These are phyloP conservation scores for Peterozyma xylosa DNA, from an alignment of 805 yeast species.

Conservation along the genomic window DNA sequence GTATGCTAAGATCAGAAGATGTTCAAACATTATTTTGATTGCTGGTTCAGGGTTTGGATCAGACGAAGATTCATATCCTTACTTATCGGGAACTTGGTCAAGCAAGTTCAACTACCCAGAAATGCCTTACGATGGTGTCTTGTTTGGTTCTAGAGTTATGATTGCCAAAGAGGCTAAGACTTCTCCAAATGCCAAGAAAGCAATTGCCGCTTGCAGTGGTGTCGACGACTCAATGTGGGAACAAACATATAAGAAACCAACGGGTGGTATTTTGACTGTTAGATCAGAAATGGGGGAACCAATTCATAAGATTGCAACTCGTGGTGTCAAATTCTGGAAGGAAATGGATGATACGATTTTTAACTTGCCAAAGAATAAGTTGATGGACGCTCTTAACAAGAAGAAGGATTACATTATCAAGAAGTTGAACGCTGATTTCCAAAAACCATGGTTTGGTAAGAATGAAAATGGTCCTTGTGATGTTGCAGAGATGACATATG, in stretches of 20 bases:
- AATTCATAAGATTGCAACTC: conserved; percentile 95
- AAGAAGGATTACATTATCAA: conserved; percentile 83
- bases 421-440: conserved; percentile 88
- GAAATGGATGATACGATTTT: conserved; percentile 94
- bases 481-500: conserved; percentile 91
- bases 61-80: conserved; percentile 94
- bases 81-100: conserved; percentile 98
- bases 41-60: conserved; percentile 99
- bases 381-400: conserved; percentile 70
- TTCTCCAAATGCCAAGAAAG: conserved; percentile 86
- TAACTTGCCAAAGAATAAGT: conserved; percentile 81
- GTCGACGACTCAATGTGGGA: conserved; percentile 89
- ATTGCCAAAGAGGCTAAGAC: conserved; percentile 94
- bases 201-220: conserved; percentile 88
- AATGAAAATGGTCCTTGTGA: conserved; percentile 77
- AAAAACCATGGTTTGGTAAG: conserved; percentile 95
- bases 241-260: conserved; percentile 83
- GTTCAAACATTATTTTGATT: conserved; percentile 78
- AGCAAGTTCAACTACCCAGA: conserved; percentile 80
- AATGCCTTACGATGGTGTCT: conserved; percentile 98
- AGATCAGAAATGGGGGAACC: conserved; percentile 99
- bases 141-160: conserved; percentile 96
- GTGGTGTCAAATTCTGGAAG: conserved; percentile 96
- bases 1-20: conserved; percentile 91
- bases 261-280: conserved; percentile 96